Evolutionary conservation across 1,284 basidiomycete species (phyloP), one percentile per base, ranked within the genome.

Genomic region (Cutaneotrichosporon daszewskae): DNA sequence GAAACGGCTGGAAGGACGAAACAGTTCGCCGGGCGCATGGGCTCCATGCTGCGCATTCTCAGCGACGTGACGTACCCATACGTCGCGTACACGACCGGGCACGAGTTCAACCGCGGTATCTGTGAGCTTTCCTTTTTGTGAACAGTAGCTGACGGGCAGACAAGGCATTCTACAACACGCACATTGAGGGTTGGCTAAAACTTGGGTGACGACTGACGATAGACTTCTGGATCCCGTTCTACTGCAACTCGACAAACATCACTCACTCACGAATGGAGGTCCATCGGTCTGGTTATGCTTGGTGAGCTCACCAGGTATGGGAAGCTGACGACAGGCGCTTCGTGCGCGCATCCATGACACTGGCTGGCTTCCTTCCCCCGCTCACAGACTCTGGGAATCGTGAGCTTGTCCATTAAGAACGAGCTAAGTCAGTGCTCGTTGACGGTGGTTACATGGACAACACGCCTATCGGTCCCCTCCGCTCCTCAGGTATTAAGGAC

Each of bases 201-300:
- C 11, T 10, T 12, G 7, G 5, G 29, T 43, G 28, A 24, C 17
- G 43, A n/a, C 20, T 37, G 39, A 43, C 44, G 20, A 2, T 40
- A 72, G 90, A 95, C 71, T 94, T 95, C 85, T 98, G 94, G 95
- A 77, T 98, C 4, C 94, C 95, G 2, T 99, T 85, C 74, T 99
- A 92, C 73, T 95, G 90, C 72, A 97, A 97, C 62, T 91, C 92
- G 7, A 96, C 95, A n/a, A 97, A 97, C 63, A 96, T 99, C 65
- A 92, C 86, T 39, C 90, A 87, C 47, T 95, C 90, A 10, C 79
- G 84, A 5, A 97, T 98, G 91, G 91, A 97, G 65, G 85, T 97
- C 31, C 95, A 99, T 62, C 87, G 94, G 50, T 88, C 87, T 5
- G 92, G 92, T 10, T 96, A 96, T 72, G 89, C 89, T 13, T 92